Evolutionary conservation across 768 basidiomycete species (phyloP).

Genomic region (Podaxis rugospora): DNA sequence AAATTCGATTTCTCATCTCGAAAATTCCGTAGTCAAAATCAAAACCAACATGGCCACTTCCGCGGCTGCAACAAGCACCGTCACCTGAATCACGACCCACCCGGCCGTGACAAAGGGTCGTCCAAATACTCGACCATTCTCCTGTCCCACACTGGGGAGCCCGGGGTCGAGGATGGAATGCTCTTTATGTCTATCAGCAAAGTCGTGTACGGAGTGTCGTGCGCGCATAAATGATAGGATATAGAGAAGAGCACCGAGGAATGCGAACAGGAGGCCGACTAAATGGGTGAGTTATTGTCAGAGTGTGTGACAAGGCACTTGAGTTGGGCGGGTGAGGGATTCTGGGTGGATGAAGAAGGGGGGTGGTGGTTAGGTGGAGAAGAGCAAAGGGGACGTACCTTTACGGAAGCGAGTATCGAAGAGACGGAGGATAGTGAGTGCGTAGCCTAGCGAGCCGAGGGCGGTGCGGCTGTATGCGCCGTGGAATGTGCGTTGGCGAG

Average conservation of each 20-base stretch:
- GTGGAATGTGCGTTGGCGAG: constrained; percentile 77
- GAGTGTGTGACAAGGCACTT: background rate
- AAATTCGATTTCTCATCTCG: background rate
- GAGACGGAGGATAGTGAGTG: constrained; percentile 71
- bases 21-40: constrained; percentile 31
- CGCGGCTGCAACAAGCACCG: constrained; percentile 53
- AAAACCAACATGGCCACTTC: constrained; percentile 66
- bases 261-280: constrained; percentile 62
- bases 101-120: constrained; percentile 79
- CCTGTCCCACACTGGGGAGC: constrained; percentile 55
- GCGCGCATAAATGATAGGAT: constrained; percentile 55
- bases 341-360: background rate
- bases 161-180: constrained; percentile 29
- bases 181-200: constrained; percentile 56
- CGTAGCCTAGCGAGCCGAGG: constrained; percentile 67
- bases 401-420: constrained; percentile 71
- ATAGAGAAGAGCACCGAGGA: constrained; percentile 59
- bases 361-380: background rate
- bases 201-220: constrained; percentile 68
- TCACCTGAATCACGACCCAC: constrained; percentile 62
- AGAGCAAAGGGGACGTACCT: constrained; percentile 40
- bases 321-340: background rate
- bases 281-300: background rate
- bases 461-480: constrained; percentile 80
- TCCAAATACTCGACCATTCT: constrained; percentile 61